Conservation (phyloP, 352 stramenopile species). For the Globisporangium middletonii region DNA sequence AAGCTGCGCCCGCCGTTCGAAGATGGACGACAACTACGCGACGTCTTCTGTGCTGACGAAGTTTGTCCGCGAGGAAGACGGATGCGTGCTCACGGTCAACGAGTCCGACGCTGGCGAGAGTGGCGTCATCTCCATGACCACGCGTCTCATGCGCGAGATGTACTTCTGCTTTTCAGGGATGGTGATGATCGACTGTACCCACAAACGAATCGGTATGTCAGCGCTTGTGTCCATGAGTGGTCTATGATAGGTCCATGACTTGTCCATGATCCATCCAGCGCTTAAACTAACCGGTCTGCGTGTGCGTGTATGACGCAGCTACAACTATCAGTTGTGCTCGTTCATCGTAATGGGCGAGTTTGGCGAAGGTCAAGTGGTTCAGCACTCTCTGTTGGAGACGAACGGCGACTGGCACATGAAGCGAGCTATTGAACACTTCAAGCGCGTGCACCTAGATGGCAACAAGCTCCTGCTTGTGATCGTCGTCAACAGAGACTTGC, state of each 20-base stretch:
- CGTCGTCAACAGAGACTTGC: conserved; percentile 25
- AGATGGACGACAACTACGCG: neutral
- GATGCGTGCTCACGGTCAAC: conserved; percentile 1
- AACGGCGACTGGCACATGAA: conserved; percentile 21
- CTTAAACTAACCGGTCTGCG: too few relatives aligned
- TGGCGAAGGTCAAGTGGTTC: conserved; percentile 8
- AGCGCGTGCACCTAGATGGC: conserved; percentile 6
- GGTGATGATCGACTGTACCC: conserved; percentile 12
- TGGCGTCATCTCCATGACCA: conserved; percentile 11
- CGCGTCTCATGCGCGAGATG: conserved; percentile 6
- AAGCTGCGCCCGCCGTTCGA: neutral
- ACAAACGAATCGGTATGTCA: conserved; percentile 16
- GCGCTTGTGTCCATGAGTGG: neutral
- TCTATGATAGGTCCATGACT: neutral
- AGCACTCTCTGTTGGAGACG: conserved; percentile 15
- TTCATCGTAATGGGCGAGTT: conserved; percentile 19
- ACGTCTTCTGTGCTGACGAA: neutral
- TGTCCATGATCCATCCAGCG: too few relatives aligned
- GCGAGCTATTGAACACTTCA: conserved; percentile 10
- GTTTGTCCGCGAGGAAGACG: neutral
- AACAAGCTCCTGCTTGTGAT: conserved; percentile 11
- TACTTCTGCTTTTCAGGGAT: conserved; percentile 10
- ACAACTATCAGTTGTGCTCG: conserved; percentile 19
- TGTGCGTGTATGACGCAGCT: conserved; percentile 1
- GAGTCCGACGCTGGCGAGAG: conserved; percentile 4